phyloP scores from a whole-genome alignment of 805 yeast species.

The Candida verbasci region DNA sequence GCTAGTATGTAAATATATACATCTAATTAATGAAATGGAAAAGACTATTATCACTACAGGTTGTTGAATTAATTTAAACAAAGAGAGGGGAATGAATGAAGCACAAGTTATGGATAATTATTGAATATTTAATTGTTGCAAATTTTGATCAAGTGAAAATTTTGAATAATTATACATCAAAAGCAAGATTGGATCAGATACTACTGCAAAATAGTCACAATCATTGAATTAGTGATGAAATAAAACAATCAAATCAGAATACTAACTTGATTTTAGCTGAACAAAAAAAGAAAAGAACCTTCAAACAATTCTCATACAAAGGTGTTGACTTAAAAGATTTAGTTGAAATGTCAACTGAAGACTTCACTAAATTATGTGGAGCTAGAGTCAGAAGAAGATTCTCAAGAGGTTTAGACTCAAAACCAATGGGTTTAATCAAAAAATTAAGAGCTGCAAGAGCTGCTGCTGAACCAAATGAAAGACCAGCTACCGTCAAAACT shows the following conservation, averaged over 20 bases:
- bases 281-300: conserved; percentile 75
- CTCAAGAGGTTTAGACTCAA: conserved; percentile 93
- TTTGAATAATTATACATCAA: no score
- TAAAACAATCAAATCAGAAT: not conserved
- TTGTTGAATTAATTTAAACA: no score
- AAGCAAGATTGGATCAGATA: no score
- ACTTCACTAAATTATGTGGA: conserved; percentile 92
- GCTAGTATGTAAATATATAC: conserved; percentile 1
- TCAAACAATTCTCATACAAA: conserved; percentile 97
- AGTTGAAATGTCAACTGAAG: conserved; percentile 92
- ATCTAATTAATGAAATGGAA: no score
- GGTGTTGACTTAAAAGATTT: conserved; percentile 97
- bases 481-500: conserved; percentile 97
- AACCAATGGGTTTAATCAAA: conserved; percentile 94
- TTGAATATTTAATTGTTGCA: no score
- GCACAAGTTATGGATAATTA: no score
- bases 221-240: not conserved
- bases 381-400: conserved; percentile 99
- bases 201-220: no score
- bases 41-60: no score
- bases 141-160: no score
- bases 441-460: conserved; percentile 97
- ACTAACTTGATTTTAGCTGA: conserved; percentile 13
- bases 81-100: not conserved
- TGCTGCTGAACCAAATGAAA: conserved; percentile 86